These are phyloP conservation scores for Chlorophyllum brunneum DNA, from an alignment of 768 basidiomycete genomes.

Conservation along the genomic window DNA sequence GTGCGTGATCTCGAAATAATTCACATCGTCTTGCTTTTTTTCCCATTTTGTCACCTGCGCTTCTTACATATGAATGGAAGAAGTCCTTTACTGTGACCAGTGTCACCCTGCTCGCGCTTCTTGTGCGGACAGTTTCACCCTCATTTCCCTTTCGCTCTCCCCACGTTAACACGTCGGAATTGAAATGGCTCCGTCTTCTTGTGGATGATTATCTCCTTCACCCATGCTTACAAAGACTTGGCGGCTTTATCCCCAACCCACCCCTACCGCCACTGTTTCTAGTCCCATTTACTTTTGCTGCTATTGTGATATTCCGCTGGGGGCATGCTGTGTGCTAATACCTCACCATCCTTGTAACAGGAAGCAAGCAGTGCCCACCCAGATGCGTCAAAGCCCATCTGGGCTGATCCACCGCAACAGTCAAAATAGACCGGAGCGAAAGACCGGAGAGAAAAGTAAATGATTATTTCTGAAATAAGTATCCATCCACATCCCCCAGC, in stretches of 20 bases:
- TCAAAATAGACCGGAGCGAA: conserved; percentile 2
- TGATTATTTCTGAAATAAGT: not conserved
- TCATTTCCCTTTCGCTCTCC: not conserved
- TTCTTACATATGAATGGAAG: not conserved
- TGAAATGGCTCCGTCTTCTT: not conserved
- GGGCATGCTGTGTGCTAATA: not conserved
- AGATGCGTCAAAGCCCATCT: conserved; percentile 39
- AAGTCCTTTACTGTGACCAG: not conserved
- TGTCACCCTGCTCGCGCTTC: not conserved
- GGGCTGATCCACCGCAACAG: conserved; percentile 27
- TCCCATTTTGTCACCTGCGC: too few species aligned
- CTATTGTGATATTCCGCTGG: conserved; percentile 2
- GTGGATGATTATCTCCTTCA: not conserved
- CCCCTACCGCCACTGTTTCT: too few species aligned
- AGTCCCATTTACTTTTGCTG: too few species aligned
- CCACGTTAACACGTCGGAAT: not conserved
- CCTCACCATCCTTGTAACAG: conserved; percentile 17
- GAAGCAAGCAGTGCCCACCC: conserved; percentile 25
- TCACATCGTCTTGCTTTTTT: not conserved
- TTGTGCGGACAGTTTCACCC: not conserved
- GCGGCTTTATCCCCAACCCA: too few species aligned
- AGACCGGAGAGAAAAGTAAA: not conserved
- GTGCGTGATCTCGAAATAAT: conserved; percentile 27
- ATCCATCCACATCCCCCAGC: not conserved
- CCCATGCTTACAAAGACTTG: too few species aligned